Evolutionary conservation across 2,329 filamentous ascomycete species (phyloP).

Genomic region (Fusarium sp.): DNA sequence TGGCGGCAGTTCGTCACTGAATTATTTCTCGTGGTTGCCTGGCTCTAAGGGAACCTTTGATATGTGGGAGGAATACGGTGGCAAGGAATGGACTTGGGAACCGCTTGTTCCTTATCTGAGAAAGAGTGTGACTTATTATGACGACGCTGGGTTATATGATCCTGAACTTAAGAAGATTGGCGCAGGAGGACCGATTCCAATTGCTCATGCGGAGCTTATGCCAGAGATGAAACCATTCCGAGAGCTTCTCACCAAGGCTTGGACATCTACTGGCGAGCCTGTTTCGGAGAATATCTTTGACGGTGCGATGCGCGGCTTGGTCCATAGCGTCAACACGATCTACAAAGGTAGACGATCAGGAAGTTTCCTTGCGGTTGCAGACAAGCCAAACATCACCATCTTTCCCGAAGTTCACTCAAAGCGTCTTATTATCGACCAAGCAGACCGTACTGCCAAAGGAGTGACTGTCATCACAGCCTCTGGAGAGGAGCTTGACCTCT

Average conservation of each 20-base stretch:
- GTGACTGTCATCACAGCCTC: constrained; percentile 55
- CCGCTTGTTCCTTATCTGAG: constrained; percentile 59
- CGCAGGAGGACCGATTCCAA: constrained; percentile 57
- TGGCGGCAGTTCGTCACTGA: constrained; percentile 66
- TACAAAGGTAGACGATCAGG: constrained; percentile 64
- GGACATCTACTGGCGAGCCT: constrained; percentile 60
- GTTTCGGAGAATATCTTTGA: constrained; percentile 65
- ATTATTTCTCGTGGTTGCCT: constrained; percentile 72
- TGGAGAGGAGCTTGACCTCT: constrained; percentile 53
- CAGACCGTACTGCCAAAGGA: constrained; percentile 48
- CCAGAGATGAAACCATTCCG: constrained; percentile 54
- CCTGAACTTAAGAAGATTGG: constrained; percentile 62
- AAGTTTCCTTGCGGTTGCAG: constrained; percentile 59
- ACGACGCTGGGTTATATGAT: constrained; percentile 59
- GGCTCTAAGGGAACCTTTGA: constrained; percentile 69
- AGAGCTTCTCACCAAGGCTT: constrained; percentile 60
- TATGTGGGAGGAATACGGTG: constrained; percentile 74
- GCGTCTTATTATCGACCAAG: constrained; percentile 59
- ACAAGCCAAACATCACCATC: constrained; percentile 65
- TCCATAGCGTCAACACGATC: constrained; percentile 63
- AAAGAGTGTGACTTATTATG: constrained; percentile 66
- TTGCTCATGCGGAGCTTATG: constrained; percentile 64
- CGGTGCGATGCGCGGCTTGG: constrained; percentile 63
- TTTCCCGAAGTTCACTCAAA: constrained; percentile 60
- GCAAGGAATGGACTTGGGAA: constrained; percentile 69